Evolutionary conservation across 139 green algal genomes (phyloP).

Genomic region (Closterium sp.): DNA sequence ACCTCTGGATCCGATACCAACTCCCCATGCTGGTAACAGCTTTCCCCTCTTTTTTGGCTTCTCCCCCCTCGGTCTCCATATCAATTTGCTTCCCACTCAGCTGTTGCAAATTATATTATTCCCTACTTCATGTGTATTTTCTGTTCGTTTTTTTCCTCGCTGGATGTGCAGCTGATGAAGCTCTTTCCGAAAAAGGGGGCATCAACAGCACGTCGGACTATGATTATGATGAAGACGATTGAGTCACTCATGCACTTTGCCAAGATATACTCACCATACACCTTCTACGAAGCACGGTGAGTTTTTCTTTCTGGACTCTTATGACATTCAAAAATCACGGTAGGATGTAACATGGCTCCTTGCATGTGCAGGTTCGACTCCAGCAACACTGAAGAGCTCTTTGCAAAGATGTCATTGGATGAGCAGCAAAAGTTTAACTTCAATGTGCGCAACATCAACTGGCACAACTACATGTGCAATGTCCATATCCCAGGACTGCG

Average conservation of each 20-base stretch:
- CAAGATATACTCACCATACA: slow-evolving; percentile 42
- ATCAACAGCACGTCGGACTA: neutral
- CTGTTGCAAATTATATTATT: too few species aligned
- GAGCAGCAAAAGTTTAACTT: slow-evolving; percentile 46
- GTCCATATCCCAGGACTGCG: slow-evolving; percentile 43
- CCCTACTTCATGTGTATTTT: too few species aligned
- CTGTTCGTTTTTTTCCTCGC: too few species aligned
- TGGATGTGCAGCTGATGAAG: neutral
- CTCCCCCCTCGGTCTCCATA: neutral
- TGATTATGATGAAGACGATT: slow-evolving; percentile 38
- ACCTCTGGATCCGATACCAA: slow-evolving; percentile 44
- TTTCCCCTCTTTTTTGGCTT: neutral
- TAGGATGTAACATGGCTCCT: neutral
- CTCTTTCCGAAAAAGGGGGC: neutral
- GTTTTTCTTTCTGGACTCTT: neutral
- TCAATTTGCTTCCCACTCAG: too few species aligned
- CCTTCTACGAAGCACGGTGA: slow-evolving; percentile 25
- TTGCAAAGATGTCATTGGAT: slow-evolving; percentile 19
- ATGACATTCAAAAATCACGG: too few species aligned
- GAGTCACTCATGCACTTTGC: slow-evolving; percentile 44
- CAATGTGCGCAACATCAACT: slow-evolving; percentile 40
- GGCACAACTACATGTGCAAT: slow-evolving; percentile 38
- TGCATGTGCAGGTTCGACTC: slow-evolving; percentile 32
- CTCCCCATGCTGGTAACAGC: slow-evolving; percentile 36
- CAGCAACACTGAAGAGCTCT: slow-evolving; percentile 37